phyloP scores from a whole-genome alignment of 257 asterid genomes.

The Datura wrightii region DNA sequence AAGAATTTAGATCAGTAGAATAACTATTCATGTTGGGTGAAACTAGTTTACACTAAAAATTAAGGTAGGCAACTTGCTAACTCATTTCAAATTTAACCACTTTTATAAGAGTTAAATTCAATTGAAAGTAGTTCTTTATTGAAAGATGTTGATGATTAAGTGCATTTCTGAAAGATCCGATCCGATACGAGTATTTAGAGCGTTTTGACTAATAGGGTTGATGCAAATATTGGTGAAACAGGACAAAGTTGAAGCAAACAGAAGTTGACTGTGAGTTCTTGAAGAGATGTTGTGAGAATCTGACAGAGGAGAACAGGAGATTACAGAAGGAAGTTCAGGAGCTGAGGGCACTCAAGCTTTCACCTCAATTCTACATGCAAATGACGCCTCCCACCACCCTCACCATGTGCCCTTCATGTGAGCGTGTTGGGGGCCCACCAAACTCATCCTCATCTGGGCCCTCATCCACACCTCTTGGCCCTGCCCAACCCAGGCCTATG shows the following conservation, averaged over 20 bases:
- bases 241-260: conserved; percentile 89
- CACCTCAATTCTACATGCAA: conserved; percentile 84
- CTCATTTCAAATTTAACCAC: not conserved
- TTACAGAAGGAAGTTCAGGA: conserved; percentile 83
- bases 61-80: not conserved
- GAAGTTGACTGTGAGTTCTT: conserved; percentile 79
- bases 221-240: conserved; percentile 37
- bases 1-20: not conserved
- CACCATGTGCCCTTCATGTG: conserved; percentile 92
- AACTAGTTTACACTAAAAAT: not conserved
- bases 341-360: conserved; percentile 64
- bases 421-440: conserved; percentile 59
- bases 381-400: conserved; percentile 84
- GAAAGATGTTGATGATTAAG: not conserved
- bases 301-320: conserved; percentile 75
- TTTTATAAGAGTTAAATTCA: not conserved
- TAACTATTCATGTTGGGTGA: not conserved
- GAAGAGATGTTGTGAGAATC: conserved; percentile 72
- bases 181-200: no score
- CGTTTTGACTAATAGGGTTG: not conserved
- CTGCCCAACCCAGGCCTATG: conserved; percentile 42
- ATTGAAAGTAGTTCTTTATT: not conserved
- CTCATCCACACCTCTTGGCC: conserved; percentile 29
- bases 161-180: not conserved
- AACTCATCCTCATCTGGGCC: conserved; percentile 37